A percentile compares a stretch with the other conserved stretches of the same genome.
These are phyloP conservation scores for Moniliella sp. DNA, from an alignment of 1,284 basidiomycete species.

Conservation along the genomic window DNA sequence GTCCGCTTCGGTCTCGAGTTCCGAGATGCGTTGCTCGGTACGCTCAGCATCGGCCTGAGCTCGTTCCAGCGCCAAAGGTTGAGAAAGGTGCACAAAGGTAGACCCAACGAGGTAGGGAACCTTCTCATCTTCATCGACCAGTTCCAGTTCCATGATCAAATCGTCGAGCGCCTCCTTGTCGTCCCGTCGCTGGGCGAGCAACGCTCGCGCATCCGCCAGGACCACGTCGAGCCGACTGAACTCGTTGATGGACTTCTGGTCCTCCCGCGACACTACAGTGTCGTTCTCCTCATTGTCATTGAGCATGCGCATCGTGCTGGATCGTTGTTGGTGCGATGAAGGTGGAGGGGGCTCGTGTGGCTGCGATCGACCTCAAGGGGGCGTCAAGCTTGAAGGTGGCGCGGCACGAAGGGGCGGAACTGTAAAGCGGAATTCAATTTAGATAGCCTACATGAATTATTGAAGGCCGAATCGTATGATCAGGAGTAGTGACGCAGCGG, in stretches of 20 bases:
- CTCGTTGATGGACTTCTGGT: conserved; percentile 73
- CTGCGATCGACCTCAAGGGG: no score
- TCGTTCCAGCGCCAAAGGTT: conserved; percentile 49
- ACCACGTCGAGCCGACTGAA: conserved; percentile 79
- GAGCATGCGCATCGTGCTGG: no score
- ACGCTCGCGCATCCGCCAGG: conserved; percentile 50
- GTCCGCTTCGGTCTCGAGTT: conserved; percentile 43
- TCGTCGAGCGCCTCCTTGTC: conserved; percentile 84
- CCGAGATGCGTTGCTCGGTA: conserved; percentile 45
- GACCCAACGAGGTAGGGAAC: conserved; percentile 61
- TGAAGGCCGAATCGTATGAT: no score
- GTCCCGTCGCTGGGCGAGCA: conserved; percentile 51
- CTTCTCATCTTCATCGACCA: conserved; percentile 48
- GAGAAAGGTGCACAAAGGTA: conserved; percentile 58
- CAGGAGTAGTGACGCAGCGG: no score
- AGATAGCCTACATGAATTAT: no score
- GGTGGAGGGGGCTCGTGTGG: no score
- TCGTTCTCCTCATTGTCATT: conserved; percentile 43
- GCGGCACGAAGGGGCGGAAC: no score
- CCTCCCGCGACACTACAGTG: conserved; percentile 77
- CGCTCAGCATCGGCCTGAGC: conserved; percentile 50
- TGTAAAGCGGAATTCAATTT: no score
- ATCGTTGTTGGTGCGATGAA: no score
- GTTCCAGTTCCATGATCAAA: conserved; percentile 62
- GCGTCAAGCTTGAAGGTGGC: no score